Base-by-base conservation (phyloP, 1,284 basidiomycete species). In the Sporisorium sorghi region DNA sequence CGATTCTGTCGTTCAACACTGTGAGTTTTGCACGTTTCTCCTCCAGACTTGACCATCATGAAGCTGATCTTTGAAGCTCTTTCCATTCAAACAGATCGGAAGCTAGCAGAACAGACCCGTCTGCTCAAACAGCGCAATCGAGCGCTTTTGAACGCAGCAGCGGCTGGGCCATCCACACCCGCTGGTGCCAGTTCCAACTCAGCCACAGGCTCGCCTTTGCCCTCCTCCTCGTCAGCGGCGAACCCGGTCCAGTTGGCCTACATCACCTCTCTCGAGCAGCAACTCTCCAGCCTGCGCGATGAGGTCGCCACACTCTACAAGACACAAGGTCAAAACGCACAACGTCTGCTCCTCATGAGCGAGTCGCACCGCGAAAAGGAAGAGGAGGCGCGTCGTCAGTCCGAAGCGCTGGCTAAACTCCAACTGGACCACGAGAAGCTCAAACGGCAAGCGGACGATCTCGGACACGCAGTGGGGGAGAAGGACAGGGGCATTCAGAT, bases 251-350 rank as follows among this genome's bases (percentile, higher is more conserved):
- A 91, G 44, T 89, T 89, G 21, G 93, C 93, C 24, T 94, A 97
- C 84, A 90, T 95, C 78, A 87, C 90, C 1, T 96, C 95, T 15
- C 90, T 98, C 54, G 94, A 98, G 85, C 90, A 91, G 3, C 94
- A 98, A 84, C 92, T 98, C 83, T 92, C 93, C 3, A 90, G 92
- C 7, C 87, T 96, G 48, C 90, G 94, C 26, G 91, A 93, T 78
- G 96, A 98, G 84, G 87, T 98, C 43, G 92, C 94, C 3, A 92
- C 91, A 7, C 90, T 97, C 2, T 99, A 99, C 88, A 96, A 97
- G 85, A 93, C 93, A 0, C 95, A 98, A 83, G 92, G 93, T 0
- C 93, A 96, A 86, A 97, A 97, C 84, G 93, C 94, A 1, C 95
- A 97, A 84, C 89, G 93, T 40, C 88, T 96, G 14, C 88, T 99